Evolutionary conservation across 345 rosid genomes (phyloP), one percentile per base, ranked within the genome.

Genomic region (Diplotaxis tenuifolia): DNA sequence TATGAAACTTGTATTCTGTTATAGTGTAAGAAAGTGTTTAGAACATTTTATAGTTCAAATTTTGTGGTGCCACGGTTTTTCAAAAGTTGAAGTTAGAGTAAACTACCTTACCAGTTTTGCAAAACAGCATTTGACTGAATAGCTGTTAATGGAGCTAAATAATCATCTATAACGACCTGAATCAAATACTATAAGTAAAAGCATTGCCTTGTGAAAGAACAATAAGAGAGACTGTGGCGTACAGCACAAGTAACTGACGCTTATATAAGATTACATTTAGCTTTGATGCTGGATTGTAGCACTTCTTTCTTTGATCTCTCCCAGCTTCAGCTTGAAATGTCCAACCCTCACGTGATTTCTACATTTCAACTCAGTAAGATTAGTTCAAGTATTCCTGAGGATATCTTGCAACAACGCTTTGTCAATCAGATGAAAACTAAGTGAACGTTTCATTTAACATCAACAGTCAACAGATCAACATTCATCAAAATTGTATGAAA

Each of bases 41-140:
- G 4, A 25, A 25, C 28, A 2, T 25, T 25, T 25, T 3, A 25
- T 25, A 25, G n/a, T n/a, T n/a, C n/a, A n/a, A n/a, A n/a, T n/a
- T n/a, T n/a, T n/a, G n/a, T n/a, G n/a, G n/a, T n/a, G n/a, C n/a
- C n/a, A n/a, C n/a, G n/a, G n/a, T n/a, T n/a, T n/a, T n/a, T n/a
- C n/a, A n/a, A n/a, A n/a, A 67, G 29, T 64, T 63, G 32, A 73
- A 73, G 74, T 78, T 65, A 78, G 81, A 79, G 70, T 81, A 73
- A 83, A 87, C 84, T 88, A 88, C 96, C 97, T 89, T 89, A 91
- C 96, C 97, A 86, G 89, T 82, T 94, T 94, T 75, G n/a, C n/a
- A n/a, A n/a, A n/a, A n/a, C n/a, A n/a, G n/a, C n/a, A n/a, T n/a
- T n/a, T n/a, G n/a, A n/a, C n/a, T n/a, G n/a, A n/a, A n/a, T n/a